Percentiles rank a stretch among this genome's conserved stretches.
phyloP scores from a whole-genome alignment of 495 filamentous ascomycete genomes.

The Podospora conica region DNA sequence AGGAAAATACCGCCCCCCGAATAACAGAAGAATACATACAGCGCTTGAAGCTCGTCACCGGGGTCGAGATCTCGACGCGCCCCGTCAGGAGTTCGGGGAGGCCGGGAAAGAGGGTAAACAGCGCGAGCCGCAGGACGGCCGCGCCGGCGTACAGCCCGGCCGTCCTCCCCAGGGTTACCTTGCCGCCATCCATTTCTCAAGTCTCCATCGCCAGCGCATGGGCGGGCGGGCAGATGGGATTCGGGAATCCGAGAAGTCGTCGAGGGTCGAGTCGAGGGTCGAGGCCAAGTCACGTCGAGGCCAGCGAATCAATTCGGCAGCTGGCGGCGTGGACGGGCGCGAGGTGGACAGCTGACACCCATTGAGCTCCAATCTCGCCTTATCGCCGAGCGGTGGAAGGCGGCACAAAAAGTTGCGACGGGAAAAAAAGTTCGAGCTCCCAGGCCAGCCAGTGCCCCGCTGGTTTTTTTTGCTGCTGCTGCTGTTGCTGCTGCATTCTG shows the following conservation, averaged over 20 bases:
- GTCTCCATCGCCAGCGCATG: slow-evolving; percentile 23
- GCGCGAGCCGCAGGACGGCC: slow-evolving; percentile 69
- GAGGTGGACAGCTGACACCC: neutral
- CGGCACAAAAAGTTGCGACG: slow-evolving; percentile 27
- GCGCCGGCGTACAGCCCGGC: slow-evolving; percentile 68
- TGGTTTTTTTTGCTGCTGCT: slow-evolving; percentile 2
- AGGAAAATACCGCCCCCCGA: too few relatives aligned
- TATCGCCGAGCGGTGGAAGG: slow-evolving; percentile 18
- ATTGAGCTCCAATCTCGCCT: slow-evolving; percentile 24
- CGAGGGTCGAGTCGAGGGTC: slow-evolving; percentile 9
- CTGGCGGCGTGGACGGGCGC: neutral
- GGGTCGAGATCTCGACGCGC: slow-evolving; percentile 93
- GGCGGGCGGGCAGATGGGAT: neutral
- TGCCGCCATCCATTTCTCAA: slow-evolving; percentile 43
- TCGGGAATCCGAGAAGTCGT: too few relatives aligned
- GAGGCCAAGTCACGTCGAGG: slow-evolving; percentile 3
- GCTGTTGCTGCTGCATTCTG: neutral
- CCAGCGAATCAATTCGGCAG: slow-evolving; percentile 15
- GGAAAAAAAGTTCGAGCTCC: slow-evolving; percentile 33
- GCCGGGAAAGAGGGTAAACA: slow-evolving; percentile 75
- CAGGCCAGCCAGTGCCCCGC: slow-evolving; percentile 15
- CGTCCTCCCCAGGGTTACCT: slow-evolving; percentile 54
- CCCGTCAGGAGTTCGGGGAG: slow-evolving; percentile 81
- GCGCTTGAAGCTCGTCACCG: slow-evolving; percentile 96
- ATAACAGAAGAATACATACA: slow-evolving; percentile 38